Evolutionary conservation across 2,329 filamentous ascomycete species (phyloP).

Genomic region (Talaromyces pinophilus): DNA sequence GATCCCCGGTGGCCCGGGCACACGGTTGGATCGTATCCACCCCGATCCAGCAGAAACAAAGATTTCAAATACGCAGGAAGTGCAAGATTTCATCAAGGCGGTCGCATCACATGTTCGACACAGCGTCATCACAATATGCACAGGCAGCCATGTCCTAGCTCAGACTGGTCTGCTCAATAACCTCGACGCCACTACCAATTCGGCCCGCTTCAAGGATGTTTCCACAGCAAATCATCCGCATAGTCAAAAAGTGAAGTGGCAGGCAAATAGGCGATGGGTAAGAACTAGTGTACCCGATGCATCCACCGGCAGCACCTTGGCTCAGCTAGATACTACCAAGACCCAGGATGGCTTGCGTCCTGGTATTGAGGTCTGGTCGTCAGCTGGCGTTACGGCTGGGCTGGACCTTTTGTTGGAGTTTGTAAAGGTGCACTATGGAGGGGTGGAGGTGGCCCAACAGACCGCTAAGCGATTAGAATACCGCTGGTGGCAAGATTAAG

Average conservation of each 20-base stretch:
- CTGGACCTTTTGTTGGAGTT: constrained; percentile 18
- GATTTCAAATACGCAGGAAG: constrained; percentile 16
- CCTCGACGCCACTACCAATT: constrained; percentile 18
- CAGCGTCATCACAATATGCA: constrained; percentile 20
- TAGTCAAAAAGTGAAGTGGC: constrained; percentile 17
- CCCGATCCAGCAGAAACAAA: constrained; percentile 5
- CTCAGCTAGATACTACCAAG: background rate
- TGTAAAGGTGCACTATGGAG: constrained; percentile 15
- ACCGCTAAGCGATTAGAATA: constrained; percentile 18
- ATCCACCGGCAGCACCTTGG: background rate
- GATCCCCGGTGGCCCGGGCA: constrained; percentile 16
- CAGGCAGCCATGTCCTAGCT: constrained; percentile 17
- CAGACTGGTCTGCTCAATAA: constrained; percentile 19
- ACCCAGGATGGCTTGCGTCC: constrained; percentile 1
- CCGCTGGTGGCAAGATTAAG: constrained; percentile 4
- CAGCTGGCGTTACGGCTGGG: constrained; percentile 15
- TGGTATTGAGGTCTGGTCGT: constrained; percentile 16
- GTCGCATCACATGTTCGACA: constrained; percentile 18
- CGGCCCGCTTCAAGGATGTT: constrained; percentile 16
- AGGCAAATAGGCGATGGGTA: constrained; percentile 13
- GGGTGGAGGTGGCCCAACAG: background rate
- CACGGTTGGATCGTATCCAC: constrained; percentile 13
- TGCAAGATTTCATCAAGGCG: constrained; percentile 12
- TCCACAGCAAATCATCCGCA: constrained; percentile 16
- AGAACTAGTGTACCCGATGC: constrained; percentile 12